Conservation (phyloP, 345 rosid genomes). For the Hypericum perforatum region DNA sequence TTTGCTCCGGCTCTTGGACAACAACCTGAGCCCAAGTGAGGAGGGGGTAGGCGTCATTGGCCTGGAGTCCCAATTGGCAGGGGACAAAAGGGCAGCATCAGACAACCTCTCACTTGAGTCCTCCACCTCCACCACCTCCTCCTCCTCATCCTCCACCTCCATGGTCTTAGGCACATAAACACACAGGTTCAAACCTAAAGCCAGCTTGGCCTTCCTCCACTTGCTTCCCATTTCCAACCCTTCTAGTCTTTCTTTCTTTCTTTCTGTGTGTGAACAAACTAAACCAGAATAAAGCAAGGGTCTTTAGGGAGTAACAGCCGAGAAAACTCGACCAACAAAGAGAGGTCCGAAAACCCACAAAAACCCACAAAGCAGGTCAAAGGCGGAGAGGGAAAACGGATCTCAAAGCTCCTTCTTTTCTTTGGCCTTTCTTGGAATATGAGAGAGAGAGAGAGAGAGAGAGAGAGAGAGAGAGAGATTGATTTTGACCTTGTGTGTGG, state of each 20-base stretch:
- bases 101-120: slow-evolving; percentile 54
- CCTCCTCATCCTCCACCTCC: slow-evolving; percentile 19
- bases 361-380: too few relatives aligned
- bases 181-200: slow-evolving; percentile 65
- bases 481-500: too few relatives aligned
- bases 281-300: too few relatives aligned
- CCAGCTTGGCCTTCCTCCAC: slow-evolving; percentile 74
- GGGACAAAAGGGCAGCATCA: slow-evolving; percentile 73
- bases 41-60: slow-evolving; percentile 82
- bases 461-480: too few relatives aligned
- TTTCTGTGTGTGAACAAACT: neutral
- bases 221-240: slow-evolving; percentile 50
- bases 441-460: too few relatives aligned
- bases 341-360: too few relatives aligned
- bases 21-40: slow-evolving; percentile 56
- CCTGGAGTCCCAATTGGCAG: slow-evolving; percentile 43
- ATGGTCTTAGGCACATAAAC: slow-evolving; percentile 50
- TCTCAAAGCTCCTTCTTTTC: too few relatives aligned
- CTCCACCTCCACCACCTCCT: too few relatives aligned
- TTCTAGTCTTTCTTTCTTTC: neutral
- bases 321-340: too few relatives aligned
- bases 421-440: too few relatives aligned
- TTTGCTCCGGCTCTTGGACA: slow-evolving; percentile 61
- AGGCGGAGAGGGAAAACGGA: too few relatives aligned
- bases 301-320: too few relatives aligned